Conservation (phyloP, 208 protist genomes). For the Trypanosoma avium region DNA sequence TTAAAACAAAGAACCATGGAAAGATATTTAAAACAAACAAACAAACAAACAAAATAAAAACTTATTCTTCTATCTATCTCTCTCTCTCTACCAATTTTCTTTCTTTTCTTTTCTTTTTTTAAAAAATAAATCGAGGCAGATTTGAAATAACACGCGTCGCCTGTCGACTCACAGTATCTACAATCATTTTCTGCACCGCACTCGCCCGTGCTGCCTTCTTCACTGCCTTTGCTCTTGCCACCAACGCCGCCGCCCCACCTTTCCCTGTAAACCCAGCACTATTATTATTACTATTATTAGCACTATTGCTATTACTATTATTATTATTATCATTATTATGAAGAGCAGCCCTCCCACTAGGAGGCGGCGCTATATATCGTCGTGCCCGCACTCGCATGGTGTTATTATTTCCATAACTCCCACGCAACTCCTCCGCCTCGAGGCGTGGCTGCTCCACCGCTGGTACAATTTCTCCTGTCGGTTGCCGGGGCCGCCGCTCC, state of each 20-base stretch:
- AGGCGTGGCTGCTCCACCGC: conserved; percentile 56
- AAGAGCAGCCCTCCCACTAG: too few species aligned
- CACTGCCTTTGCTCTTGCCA: conserved; percentile 23
- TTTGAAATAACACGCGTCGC: conserved; percentile 43
- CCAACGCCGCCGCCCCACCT: conserved; percentile 22
- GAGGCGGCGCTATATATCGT: too few species aligned
- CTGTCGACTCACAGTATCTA: conserved; percentile 48
- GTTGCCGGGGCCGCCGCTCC: conserved; percentile 55
- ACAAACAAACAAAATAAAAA: background rate
- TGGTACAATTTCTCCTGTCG: conserved; percentile 47
- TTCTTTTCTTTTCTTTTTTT: too few species aligned
- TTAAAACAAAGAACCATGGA: background rate
- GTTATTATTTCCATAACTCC: background rate
- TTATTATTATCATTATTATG: too few species aligned
- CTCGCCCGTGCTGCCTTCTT: conserved; percentile 26
- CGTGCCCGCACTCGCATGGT: conserved; percentile 62
- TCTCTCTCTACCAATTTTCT: too few species aligned
- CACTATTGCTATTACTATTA: conserved; percentile 19
- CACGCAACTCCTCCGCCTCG: conserved; percentile 45
- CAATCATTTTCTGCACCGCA: conserved; percentile 46
- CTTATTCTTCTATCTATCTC: too few species aligned
- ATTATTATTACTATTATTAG: conserved; percentile 2
- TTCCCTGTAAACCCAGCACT: too few species aligned
- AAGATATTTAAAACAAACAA: background rate
- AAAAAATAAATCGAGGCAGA: conserved; percentile 55